Base-by-base conservation (phyloP, 2,329 filamentous ascomycete genomes). In the Diaporthe nobilis region DNA sequence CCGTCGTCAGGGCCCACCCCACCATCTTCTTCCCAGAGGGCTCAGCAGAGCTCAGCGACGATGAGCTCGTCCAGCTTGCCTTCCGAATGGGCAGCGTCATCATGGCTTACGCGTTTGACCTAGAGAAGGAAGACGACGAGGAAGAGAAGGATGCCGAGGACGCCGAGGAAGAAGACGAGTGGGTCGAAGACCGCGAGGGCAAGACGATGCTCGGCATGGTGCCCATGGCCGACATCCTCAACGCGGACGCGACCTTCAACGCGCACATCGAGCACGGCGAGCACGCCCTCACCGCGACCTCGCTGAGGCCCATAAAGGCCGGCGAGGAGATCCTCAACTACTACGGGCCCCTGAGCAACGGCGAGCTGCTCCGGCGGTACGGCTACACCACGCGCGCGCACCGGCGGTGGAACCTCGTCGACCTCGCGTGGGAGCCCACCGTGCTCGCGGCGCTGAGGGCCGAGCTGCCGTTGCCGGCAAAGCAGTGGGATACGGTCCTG, bases 101-200 rank as follows among this genome's bases (percentile, higher is more conserved):
- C 79, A 97, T 98, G 95, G 93, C 95, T 0, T 98, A 98, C 82
- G 95, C 95, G 0, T 98, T 98, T 82, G 95, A 98, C 79, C 89
- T 98, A 9, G 90, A 91, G 65, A 87, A 87, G 10, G 85, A 86
- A 6, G 85, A 83, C 1, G 81, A 83, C 4, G 81, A 78, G 2
- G 82, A 86, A 4, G 60, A 86, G 4, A 57, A 68, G 2, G 94
- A 97, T 78, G 89, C 96, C 13, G 87, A 89, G 60, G 86, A 85
- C 10, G 82, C 90, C 3, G 90, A 92, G 2, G 90, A 92, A 17
- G 86, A 90, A 9, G 91, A 92, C 34, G 91, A 90, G 58, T 93
- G 92, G 86, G 88, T 93, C 1, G 91, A 93, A 74, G 92, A 94
- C 74, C 88, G 88, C 70, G 88, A 92, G 3, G 87, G 86, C 12